A percentile compares a stretch with the other conserved stretches of the same genome.
phyloP scores from a whole-genome alignment of 169 alveolate genomes.

The Hepatocystis sp. region DNA sequence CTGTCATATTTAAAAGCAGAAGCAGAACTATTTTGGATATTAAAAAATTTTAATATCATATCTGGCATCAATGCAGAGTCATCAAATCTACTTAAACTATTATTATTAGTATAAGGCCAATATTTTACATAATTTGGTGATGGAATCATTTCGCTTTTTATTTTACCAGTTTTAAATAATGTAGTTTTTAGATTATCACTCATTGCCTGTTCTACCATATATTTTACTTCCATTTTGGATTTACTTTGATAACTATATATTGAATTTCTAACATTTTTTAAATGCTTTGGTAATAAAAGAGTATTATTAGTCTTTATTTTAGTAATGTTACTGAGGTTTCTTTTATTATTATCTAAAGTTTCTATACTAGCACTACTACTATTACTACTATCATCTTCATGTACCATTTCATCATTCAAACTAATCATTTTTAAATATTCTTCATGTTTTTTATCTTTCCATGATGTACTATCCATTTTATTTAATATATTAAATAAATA shows the following conservation, averaged over 20 bases:
- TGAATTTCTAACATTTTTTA: conserved; percentile 67
- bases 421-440: conserved; percentile 72
- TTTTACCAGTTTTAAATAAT: conserved; percentile 75
- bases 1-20: not conserved
- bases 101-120: conserved; percentile 11
- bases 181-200: conserved; percentile 59
- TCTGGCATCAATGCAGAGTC: conserved; percentile 52
- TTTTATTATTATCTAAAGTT: conserved; percentile 18
- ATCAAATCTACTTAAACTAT: conserved; percentile 18
- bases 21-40: not conserved
- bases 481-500: conserved; percentile 57
- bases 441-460: conserved; percentile 70
- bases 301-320: conserved; percentile 44
- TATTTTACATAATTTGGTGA: conserved; percentile 76
- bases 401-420: conserved; percentile 60
- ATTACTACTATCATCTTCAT: conserved; percentile 8
- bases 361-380: conserved; percentile 10
- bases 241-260: conserved; percentile 73
- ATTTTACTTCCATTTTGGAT: conserved; percentile 53
- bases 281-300: conserved; percentile 64
- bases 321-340: conserved; percentile 41
- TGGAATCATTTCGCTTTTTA: conserved; percentile 68
- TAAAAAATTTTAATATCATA: conserved; percentile 65
- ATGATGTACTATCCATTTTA: conserved; percentile 71
- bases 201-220: conserved; percentile 70